phyloP scores from a whole-genome alignment of 139 green algal species.

The Picochlorum sp. region DNA sequence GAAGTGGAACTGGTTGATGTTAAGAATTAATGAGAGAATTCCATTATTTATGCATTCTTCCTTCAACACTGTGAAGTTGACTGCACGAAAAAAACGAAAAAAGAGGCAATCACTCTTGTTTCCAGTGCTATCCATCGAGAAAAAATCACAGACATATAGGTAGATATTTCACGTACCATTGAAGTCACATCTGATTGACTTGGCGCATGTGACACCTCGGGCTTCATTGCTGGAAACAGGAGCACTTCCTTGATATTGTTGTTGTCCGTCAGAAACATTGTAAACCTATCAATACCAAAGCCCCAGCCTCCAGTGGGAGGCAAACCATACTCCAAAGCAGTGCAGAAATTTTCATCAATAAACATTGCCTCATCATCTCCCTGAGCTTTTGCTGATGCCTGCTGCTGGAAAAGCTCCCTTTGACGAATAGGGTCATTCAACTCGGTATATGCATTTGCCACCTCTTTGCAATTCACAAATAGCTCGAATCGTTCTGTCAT shows the following conservation, averaged over 20 bases:
- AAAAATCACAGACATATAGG: not conserved
- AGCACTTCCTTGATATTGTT: conserved; percentile 98
- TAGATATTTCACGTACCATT: not conserved
- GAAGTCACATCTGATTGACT: not conserved
- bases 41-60: not conserved
- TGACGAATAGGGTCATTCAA: conserved; percentile 97
- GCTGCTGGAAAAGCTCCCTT: conserved; percentile 86
- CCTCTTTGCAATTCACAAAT: conserved; percentile 95
- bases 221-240: conserved; percentile 99
- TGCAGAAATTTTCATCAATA: conserved; percentile 95
- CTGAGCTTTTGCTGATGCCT: conserved; percentile 53
- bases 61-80: not conserved
- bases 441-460: conserved; percentile 99
- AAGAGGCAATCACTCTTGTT: no score
- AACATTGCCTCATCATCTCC: conserved; percentile 98
- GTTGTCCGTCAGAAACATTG: conserved; percentile 95
- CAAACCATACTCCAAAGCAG: conserved; percentile 93
- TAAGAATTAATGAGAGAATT: conserved; percentile 25
- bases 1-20: conserved; percentile 67
- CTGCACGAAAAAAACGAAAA: not conserved
- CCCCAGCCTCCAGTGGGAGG: conserved; percentile 96
- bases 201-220: conserved; percentile 40
- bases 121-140: not conserved
- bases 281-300: conserved; percentile 94
- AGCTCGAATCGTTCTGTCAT: conserved; percentile 99